Conservation (phyloP, 441 rosid genomes). For the Eutrema salsugineum region DNA sequence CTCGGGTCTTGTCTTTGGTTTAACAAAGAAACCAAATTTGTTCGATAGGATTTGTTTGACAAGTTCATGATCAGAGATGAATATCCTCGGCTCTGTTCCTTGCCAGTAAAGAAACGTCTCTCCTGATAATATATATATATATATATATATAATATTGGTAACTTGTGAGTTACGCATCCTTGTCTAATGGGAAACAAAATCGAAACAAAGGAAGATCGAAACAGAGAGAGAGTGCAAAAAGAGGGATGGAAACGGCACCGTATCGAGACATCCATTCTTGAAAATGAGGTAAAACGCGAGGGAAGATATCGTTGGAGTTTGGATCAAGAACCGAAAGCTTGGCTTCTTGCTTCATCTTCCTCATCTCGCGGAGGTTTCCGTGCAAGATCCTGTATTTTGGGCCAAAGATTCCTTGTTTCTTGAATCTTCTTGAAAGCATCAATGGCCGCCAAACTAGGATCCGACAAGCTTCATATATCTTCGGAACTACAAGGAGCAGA, state of each 20-base stretch:
- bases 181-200: neutral
- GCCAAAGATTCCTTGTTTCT: conserved; percentile 27
- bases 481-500: neutral
- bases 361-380: conserved; percentile 20
- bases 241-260: conserved; percentile 10
- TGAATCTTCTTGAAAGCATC: conserved; percentile 14
- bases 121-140: conserved; percentile 30
- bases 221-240: neutral
- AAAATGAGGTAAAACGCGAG: conserved; percentile 20
- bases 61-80: conserved; percentile 37
- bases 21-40: conserved; percentile 34
- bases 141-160: neutral
- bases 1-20: conserved; percentile 22
- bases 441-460: conserved; percentile 21
- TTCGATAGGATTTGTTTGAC: conserved; percentile 37
- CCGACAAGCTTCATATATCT: neutral
- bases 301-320: neutral
- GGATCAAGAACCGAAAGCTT: conserved; percentile 12
- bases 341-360: conserved; percentile 15
- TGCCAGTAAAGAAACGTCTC: conserved; percentile 46
- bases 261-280: conserved; percentile 16
- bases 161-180: conserved; percentile 2
- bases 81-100: conserved; percentile 38
- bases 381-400: conserved; percentile 24
- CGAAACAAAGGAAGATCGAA: neutral